phyloP scores from a whole-genome alignment of 208 protist genomes.

The Novymonas esmeraldas region DNA sequence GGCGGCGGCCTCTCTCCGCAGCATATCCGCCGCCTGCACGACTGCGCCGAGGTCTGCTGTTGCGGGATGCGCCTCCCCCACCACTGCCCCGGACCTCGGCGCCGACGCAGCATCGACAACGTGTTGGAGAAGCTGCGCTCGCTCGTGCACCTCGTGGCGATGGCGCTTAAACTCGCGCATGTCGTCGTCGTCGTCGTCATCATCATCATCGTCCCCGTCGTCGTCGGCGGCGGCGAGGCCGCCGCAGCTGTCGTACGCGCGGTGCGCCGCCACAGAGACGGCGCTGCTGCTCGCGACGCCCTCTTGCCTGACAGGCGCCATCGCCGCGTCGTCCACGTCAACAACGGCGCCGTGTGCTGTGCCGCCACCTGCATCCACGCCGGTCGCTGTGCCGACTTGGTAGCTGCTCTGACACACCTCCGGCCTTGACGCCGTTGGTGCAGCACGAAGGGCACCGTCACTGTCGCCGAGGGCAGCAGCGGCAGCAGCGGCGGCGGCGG shows the following conservation, averaged over 20 bases:
- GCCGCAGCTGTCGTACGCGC: too few relatives aligned
- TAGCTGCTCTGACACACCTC: too few relatives aligned
- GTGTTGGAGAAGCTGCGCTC: conserved; percentile 13
- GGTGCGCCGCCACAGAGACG: too few relatives aligned
- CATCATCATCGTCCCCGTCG: conserved; percentile 24
- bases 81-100: not conserved
- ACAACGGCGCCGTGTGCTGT: too few relatives aligned
- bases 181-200: conserved; percentile 40
- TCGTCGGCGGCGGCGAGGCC: not conserved
- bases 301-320: too few relatives aligned
- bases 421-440: too few relatives aligned
- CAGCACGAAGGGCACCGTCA: not conserved
- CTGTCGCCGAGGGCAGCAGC: too few relatives aligned
- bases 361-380: too few relatives aligned
- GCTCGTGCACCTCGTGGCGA: conserved; percentile 24
- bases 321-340: too few relatives aligned
- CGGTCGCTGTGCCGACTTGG: too few relatives aligned
- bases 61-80: not conserved
- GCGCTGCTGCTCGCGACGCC: too few relatives aligned
- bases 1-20: conserved; percentile 16
- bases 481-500: not conserved
- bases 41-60: conserved; percentile 19
- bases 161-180: conserved; percentile 74
- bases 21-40: conserved; percentile 23
- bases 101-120: not conserved